These are phyloP conservation scores for Laburnicola sp. DNA, from an alignment of 2,329 filamentous ascomycete genomes.

Conservation along the genomic window DNA sequence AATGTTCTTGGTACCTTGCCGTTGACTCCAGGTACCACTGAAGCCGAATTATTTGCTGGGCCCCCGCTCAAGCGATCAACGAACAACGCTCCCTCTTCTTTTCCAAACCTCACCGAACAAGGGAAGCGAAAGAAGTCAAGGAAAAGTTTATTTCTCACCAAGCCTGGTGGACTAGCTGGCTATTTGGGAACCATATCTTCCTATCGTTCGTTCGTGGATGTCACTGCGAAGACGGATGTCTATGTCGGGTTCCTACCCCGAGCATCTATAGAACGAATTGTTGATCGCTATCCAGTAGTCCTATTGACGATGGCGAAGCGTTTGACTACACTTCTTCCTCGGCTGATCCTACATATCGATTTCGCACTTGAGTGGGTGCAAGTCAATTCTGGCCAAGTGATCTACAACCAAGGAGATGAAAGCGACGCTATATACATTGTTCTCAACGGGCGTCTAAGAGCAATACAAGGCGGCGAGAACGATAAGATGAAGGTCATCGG, in stretches of 20 bases:
- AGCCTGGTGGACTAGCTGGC: constrained; percentile 89
- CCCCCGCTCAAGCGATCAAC: constrained; percentile 29
- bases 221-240: constrained; percentile 96
- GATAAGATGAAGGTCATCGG: constrained; percentile 83
- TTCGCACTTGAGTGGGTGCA: constrained; percentile 99
- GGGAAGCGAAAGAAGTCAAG: constrained; percentile 56
- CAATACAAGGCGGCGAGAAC: constrained; percentile 79
- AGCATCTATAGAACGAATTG: constrained; percentile 82
- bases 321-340: constrained; percentile 83
- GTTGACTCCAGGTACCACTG: constrained; percentile 37
- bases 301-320: constrained; percentile 95
- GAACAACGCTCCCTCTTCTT: constrained; percentile 25
- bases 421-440: constrained; percentile 99
- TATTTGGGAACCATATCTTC: constrained; percentile 95
- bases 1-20: constrained; percentile 52
- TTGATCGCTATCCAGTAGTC: constrained; percentile 89
- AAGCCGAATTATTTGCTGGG: constrained; percentile 41
- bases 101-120: constrained; percentile 33
- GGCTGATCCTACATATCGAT: constrained; percentile 92
- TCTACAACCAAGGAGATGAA: constrained; percentile 91
- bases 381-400: constrained; percentile 89
- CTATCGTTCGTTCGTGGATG: constrained; percentile 93
- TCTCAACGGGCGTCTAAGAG: constrained; percentile 84
- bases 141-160: constrained; percentile 83
- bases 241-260: constrained; percentile 94